Conservation (phyloP, 345 rosid species). For the Gossypium herbaceum region DNA sequence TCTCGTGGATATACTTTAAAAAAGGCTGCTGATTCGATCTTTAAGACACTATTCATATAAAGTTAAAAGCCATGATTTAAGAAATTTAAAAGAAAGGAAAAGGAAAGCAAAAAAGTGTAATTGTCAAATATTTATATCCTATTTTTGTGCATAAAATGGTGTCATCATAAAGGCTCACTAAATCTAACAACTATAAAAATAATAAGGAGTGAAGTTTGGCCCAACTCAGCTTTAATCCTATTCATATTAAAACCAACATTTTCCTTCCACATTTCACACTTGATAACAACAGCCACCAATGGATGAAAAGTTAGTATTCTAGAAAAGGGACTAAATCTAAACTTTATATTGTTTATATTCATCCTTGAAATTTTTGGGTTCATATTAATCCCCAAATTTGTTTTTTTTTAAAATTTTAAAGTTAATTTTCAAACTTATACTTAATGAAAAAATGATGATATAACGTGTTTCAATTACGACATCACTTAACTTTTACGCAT, state of each 20-base stretch:
- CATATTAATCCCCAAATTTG: no score
- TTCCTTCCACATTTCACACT: background rate
- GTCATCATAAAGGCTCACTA: background rate
- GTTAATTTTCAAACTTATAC: no score
- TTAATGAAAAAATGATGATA: no score
- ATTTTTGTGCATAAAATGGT: background rate
- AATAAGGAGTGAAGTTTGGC: background rate
- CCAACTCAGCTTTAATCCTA: slow-evolving; percentile 7
- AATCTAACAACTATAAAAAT: background rate
- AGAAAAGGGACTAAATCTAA: no score
- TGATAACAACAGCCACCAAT: no score
- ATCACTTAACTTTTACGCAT: no score
- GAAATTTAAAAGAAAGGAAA: background rate
- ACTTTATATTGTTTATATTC: no score
- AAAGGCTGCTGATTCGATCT: background rate
- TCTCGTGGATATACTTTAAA: background rate
- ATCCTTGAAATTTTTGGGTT: no score
- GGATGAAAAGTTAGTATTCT: no score
- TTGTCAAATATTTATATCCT: background rate
- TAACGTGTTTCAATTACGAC: no score
- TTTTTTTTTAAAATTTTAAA: no score
- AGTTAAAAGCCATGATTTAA: background rate
- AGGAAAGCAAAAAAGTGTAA: background rate
- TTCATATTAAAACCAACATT: background rate
- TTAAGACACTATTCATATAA: background rate